Base-by-base conservation (phyloP, 129 eudicot genomes). In the Gnaphalium uliginosum region DNA sequence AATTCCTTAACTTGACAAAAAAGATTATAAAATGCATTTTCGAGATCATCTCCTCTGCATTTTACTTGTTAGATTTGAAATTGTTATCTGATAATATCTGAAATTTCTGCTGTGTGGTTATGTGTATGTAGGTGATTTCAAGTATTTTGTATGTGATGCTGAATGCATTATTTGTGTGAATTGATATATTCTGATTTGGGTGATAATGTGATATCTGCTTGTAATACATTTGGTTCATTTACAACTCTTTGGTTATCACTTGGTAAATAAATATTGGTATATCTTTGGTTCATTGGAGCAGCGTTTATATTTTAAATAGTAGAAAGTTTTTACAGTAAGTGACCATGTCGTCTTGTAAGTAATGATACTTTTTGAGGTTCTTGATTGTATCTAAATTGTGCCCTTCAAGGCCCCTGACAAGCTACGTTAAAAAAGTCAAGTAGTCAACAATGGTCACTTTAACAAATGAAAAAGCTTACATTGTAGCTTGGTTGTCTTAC, bases 401-500 rank as follows among this genome's bases (percentile, higher is more conserved):
- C 5, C 6, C 51, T 6, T 46, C 17, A 46, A 46, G n/a, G 1
- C 25, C 10, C 25, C 61, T n/a, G 26, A 56, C 18, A 46, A 56
- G 26, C 13, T 21, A 56, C 15, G 0, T 19, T 19, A 56, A 22
- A 14, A 53, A 15, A 18, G 59, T 53, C 23, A 53, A 18, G 6
- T 15, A 50, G 19, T 14, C 39, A 33, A 33, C 14, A 39, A 10
- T 39, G 46, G 46, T 22, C 63, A 1, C 27, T 57, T 57, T 22
- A 21, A 11, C 25, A 57, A 7, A 57, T 21, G 33, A 27, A 27
- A n/a, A 62, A 26, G 19, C 39, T 25, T 62, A 62, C 9, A 1
- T 26, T 62, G 39, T 62, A 62, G 67, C 67, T 62, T 62, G 30
- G 67, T 62, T 62, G 22, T 62, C 27, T 62, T 17, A 39, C 46